phyloP scores from a whole-genome alignment of 2,329 filamentous ascomycete species.

The Apiospora sp. region DNA sequence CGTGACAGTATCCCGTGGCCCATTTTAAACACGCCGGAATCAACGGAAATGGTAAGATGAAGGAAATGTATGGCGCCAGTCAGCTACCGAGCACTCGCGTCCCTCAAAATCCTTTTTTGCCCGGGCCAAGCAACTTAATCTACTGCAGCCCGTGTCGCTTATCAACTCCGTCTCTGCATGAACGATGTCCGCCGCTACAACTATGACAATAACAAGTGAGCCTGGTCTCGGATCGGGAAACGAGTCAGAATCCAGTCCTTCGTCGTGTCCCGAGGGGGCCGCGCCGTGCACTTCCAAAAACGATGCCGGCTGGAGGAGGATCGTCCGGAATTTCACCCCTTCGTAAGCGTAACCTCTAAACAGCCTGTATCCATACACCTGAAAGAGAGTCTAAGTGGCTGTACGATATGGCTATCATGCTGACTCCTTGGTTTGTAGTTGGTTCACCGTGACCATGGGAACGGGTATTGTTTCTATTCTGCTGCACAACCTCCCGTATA shows the following conservation, averaged over 20 bases:
- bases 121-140: not conserved
- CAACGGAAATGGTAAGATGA: not conserved
- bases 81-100: not conserved
- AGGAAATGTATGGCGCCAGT: not conserved
- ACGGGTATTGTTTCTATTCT: constrained; percentile 69
- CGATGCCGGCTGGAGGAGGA: constrained; percentile 41
- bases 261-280: constrained; percentile 16
- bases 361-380: not conserved
- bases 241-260: not conserved
- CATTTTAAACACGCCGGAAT: constrained; percentile 1
- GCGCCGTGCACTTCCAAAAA: constrained; percentile 7
- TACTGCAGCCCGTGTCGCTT: not conserved
- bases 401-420: not conserved
- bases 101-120: not conserved
- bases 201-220: not conserved
- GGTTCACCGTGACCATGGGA: constrained; percentile 63
- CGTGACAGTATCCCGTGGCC: not conserved
- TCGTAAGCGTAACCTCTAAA: constrained; percentile 43
- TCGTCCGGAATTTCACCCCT: constrained; percentile 54
- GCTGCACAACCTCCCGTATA: constrained; percentile 65
- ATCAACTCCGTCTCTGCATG: not conserved
- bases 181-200: not conserved
- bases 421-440: not conserved
- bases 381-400: no score
- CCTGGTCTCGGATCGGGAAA: not conserved